These are phyloP conservation scores for Hypomontagnella submonticulosa DNA, from an alignment of 495 filamentous ascomycete genomes.

Conservation along the genomic window DNA sequence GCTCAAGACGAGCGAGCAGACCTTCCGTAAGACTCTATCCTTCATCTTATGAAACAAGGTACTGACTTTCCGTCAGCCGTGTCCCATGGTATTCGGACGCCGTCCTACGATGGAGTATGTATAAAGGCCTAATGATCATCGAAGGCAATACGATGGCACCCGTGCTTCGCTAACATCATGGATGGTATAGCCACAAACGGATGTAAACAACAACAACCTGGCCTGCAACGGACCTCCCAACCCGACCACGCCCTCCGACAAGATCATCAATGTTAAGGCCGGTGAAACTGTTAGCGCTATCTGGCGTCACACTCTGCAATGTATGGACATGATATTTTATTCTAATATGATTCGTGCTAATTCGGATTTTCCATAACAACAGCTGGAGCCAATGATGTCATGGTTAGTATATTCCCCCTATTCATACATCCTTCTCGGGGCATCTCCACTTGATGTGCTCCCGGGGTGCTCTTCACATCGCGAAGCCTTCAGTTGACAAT, in stretches of 20 bases:
- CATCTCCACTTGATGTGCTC: no score
- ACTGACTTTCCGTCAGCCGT: slow-evolving; percentile 32
- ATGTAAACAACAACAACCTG: slow-evolving; percentile 61
- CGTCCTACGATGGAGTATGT: slow-evolving; percentile 54
- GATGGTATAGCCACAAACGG: slow-evolving; percentile 56
- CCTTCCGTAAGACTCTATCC: slow-evolving; percentile 26
- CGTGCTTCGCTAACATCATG: slow-evolving; percentile 1
- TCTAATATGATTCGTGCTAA: not conserved
- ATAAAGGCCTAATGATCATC: not conserved
- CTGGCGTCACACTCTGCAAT: slow-evolving; percentile 63
- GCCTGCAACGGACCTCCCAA: slow-evolving; percentile 69
- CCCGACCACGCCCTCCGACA: slow-evolving; percentile 55
- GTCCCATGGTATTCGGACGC: slow-evolving; percentile 52
- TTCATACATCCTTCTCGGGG: no score
- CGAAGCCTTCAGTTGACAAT: no score
- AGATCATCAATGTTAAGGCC: slow-evolving; percentile 61
- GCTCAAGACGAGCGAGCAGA: slow-evolving; percentile 44
- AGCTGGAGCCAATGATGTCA: slow-evolving; percentile 57
- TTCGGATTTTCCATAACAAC: not conserved
- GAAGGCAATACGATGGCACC: not conserved
- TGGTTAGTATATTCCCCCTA: slow-evolving; percentile 26
- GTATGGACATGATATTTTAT: slow-evolving; percentile 9
- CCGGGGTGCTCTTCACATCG: no score
- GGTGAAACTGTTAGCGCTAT: slow-evolving; percentile 60
- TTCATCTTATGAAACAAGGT: not conserved